Evolutionary conservation across 805 yeast genomes (phyloP).

Genomic region (Schwanniomyces vanrijiae): DNA sequence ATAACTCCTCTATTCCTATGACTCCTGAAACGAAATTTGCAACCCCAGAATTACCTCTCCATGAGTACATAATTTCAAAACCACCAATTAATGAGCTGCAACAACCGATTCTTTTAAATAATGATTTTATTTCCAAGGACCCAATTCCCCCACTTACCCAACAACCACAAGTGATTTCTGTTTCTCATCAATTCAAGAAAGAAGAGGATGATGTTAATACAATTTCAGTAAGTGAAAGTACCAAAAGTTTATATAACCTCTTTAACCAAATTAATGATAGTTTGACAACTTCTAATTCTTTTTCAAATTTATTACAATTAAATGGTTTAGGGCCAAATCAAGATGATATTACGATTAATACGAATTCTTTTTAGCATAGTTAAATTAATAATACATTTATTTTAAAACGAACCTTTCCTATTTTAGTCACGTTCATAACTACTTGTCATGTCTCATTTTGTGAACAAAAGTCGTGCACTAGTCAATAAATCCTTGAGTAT

Average conservation of each 20-base stretch:
- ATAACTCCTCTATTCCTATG: slow-evolving; percentile 11
- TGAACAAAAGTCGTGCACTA: neutral
- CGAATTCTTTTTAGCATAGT: neutral
- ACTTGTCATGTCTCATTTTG: neutral
- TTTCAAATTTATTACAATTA: slow-evolving; percentile 26
- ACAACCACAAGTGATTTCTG: slow-evolving; percentile 4
- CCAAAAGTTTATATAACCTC: slow-evolving; percentile 29
- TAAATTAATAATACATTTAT: neutral
- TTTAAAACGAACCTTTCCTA: neutral
- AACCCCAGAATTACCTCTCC: slow-evolving; percentile 8
- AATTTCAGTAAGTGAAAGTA: slow-evolving; percentile 25
- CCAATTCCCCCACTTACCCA: neutral
- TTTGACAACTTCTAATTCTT: slow-evolving; percentile 10
- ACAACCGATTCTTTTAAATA: neutral
- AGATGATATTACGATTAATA: neutral
- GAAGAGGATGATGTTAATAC: slow-evolving; percentile 10
- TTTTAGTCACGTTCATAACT: neutral
- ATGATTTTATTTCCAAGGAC: slow-evolving; percentile 1
- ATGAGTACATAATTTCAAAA: neutral
- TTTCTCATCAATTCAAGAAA: slow-evolving; percentile 5
- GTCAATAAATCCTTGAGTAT: neutral
- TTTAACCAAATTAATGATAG: slow-evolving; percentile 28
- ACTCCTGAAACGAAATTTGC: slow-evolving; percentile 10
- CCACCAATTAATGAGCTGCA: neutral
- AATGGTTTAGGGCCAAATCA: slow-evolving; percentile 1